A percentile compares a stretch with the other conserved stretches of the same genome.
phyloP scores from a whole-genome alignment of 768 basidiomycete genomes.

The Rhizopogon rudus region DNA sequence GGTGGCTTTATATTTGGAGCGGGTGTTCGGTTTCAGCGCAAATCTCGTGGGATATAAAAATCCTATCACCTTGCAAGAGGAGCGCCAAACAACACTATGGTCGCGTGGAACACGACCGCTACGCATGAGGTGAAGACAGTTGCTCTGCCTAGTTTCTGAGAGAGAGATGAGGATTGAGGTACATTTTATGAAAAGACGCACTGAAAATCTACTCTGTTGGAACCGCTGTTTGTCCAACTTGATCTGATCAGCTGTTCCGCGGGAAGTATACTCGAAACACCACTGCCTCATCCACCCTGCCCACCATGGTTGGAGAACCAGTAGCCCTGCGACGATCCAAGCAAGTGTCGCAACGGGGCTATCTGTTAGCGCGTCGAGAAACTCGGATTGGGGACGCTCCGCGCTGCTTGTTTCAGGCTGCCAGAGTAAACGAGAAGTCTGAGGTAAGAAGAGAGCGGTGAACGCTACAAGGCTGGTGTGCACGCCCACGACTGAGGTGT shows the following conservation, averaged over 20 bases:
- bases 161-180: not conserved
- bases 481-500: slow-evolving; percentile 64
- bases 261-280: slow-evolving; percentile 40
- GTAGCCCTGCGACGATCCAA: slow-evolving; percentile 52
- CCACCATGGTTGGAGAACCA: slow-evolving; percentile 66
- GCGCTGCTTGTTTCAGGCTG: slow-evolving; percentile 28
- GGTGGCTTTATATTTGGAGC: slow-evolving; percentile 32
- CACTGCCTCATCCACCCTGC: slow-evolving; percentile 59
- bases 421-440: slow-evolving; percentile 41
- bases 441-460: slow-evolving; percentile 67
- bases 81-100: slow-evolving; percentile 71
- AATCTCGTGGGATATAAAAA: not conserved
- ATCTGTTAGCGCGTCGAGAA: slow-evolving; percentile 61
- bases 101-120: slow-evolving; percentile 41
- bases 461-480: slow-evolving; percentile 64
- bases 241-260: slow-evolving; percentile 39
- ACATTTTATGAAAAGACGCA: slow-evolving; percentile 19
- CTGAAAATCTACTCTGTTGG: slow-evolving; percentile 34
- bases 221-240: slow-evolving; percentile 36
- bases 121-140: slow-evolving; percentile 46
- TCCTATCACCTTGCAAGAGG: slow-evolving; percentile 51
- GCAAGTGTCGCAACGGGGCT: slow-evolving; percentile 53
- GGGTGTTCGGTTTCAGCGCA: not conserved
- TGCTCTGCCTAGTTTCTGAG: slow-evolving; percentile 48
- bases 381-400: slow-evolving; percentile 68